These are phyloP conservation scores for Phytophthora lateralis DNA, from an alignment of 352 stramenopile genomes.

Conservation along the genomic window DNA sequence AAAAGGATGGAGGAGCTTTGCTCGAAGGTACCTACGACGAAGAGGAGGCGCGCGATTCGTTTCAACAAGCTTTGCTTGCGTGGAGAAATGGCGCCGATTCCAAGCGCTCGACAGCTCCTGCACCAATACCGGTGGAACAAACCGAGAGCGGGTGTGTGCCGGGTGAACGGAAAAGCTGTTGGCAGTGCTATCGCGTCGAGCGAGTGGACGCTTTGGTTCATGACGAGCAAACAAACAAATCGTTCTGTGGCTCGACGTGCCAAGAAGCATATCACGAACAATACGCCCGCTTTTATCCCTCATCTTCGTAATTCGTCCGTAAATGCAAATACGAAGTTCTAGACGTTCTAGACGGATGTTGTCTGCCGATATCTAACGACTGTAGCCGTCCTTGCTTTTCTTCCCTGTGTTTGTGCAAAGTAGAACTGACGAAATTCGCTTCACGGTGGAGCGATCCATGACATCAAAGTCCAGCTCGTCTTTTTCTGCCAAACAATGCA, in stretches of 20 bases:
- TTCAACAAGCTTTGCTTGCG: constrained; percentile 58
- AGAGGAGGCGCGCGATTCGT: constrained; percentile 69
- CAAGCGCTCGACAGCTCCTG: neutral
- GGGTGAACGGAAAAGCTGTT: constrained; percentile 67
- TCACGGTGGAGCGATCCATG: constrained; percentile 81
- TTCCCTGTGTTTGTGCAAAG: constrained; percentile 65
- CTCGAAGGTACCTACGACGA: constrained; percentile 71
- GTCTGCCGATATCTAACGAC: neutral
- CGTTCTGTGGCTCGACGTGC: constrained; percentile 59
- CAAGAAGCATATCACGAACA: constrained; percentile 47
- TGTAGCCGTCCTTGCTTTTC: constrained; percentile 39
- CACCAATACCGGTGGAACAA: constrained; percentile 35
- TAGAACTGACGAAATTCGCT: constrained; percentile 77
- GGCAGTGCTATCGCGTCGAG: constrained; percentile 80
- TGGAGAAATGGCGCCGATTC: constrained; percentile 48
- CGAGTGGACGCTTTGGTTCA: constrained; percentile 44
- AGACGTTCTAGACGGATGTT: too few species aligned
- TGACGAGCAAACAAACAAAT: constrained; percentile 51
- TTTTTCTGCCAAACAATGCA: constrained; percentile 34
- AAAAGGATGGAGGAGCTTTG: constrained; percentile 44
- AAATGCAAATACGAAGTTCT: neutral
- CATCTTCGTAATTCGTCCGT: constrained; percentile 8
- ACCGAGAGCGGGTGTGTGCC: constrained; percentile 54
- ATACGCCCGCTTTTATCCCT: constrained; percentile 61
- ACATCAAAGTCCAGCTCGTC: constrained; percentile 70